Percentiles rank a stretch among this genome's conserved stretches.
phyloP scores from a whole-genome alignment of 2,329 filamentous ascomycete species.

The Elsinoe ampelina region DNA sequence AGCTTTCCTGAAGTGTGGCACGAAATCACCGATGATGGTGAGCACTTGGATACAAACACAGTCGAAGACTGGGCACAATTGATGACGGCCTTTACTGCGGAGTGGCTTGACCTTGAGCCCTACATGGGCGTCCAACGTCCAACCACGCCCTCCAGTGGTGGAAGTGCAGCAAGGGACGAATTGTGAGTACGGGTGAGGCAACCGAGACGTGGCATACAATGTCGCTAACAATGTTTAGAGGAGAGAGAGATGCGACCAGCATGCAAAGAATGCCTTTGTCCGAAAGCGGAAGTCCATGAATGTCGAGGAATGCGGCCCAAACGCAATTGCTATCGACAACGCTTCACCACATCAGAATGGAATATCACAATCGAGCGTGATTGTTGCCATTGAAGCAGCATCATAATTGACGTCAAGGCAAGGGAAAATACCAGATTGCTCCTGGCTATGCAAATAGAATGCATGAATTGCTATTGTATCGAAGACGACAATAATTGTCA shows the following conservation, averaged over 20 bases:
- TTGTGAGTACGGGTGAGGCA: constrained; percentile 9
- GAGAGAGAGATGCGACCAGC: background rate
- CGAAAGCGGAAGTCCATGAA: background rate
- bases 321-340: background rate
- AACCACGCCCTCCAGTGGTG: background rate
- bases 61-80: constrained; percentile 83
- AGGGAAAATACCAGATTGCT: background rate
- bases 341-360: background rate
- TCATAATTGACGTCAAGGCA: too few relatives aligned
- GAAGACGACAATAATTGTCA: background rate
- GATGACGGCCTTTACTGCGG: constrained; percentile 71
- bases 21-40: constrained; percentile 68
- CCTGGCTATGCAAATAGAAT: background rate
- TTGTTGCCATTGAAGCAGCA: background rate
- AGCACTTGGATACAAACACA: constrained; percentile 70
- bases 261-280: constrained; percentile 1
- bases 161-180: constrained; percentile 4
- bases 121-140: constrained; percentile 30
- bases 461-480: background rate
- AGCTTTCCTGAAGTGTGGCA: constrained; percentile 87
- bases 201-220: background rate
- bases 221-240: background rate
- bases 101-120: constrained; percentile 80
- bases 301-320: background rate
- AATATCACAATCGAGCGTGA: background rate